These are phyloP conservation scores for Prunus campanulata DNA, from an alignment of 306 rosid species.

Conservation along the genomic window DNA sequence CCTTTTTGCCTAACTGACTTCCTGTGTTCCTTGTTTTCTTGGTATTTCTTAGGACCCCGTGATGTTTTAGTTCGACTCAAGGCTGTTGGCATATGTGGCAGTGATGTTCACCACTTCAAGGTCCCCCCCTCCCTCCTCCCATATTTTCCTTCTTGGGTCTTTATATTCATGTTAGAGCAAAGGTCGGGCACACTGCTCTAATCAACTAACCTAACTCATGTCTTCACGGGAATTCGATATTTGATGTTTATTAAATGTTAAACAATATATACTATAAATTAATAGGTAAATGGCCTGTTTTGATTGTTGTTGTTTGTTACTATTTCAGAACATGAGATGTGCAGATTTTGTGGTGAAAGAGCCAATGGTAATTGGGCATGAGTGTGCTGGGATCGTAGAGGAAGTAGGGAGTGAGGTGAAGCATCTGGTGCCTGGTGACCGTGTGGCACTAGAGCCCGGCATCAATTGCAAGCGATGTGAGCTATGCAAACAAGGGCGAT, in stretches of 20 bases:
- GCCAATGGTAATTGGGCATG: slow-evolving; percentile 3
- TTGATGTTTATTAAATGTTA: too few relatives aligned
- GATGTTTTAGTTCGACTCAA: background rate
- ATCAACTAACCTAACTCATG: too few relatives aligned
- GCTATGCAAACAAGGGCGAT: background rate
- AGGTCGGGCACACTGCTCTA: too few relatives aligned
- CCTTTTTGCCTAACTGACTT: too few relatives aligned
- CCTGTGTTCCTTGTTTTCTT: background rate
- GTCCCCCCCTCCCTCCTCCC: background rate
- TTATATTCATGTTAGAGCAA: too few relatives aligned
- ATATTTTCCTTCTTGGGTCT: too few relatives aligned
- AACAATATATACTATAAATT: too few relatives aligned
- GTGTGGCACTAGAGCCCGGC: background rate
- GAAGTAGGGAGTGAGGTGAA: background rate
- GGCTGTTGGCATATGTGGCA: background rate
- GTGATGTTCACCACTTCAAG: background rate
- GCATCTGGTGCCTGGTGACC: background rate
- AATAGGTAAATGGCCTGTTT: too few relatives aligned
- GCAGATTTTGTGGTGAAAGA: background rate
- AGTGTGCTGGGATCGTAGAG: background rate
- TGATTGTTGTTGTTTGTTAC: too few relatives aligned
- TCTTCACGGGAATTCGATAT: too few relatives aligned
- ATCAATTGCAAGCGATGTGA: background rate
- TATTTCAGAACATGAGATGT: too few relatives aligned
- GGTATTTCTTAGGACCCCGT: background rate